These are phyloP conservation scores for Phlebiopsis gigantea DNA, from an alignment of 768 basidiomycete species.

Conservation along the genomic window DNA sequence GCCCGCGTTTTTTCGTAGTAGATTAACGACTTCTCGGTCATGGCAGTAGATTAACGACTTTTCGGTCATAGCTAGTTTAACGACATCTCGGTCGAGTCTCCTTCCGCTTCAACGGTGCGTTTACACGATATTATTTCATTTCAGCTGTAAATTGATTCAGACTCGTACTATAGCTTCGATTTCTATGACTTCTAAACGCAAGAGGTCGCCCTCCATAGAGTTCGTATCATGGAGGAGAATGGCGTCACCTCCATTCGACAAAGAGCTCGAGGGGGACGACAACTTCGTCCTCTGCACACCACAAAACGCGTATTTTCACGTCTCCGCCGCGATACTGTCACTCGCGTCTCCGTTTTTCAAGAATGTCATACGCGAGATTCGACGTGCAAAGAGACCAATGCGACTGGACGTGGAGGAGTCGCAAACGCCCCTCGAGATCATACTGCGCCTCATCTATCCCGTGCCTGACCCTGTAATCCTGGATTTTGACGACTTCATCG, in stretches of 20 bases:
- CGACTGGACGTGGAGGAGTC: conserved; percentile 54
- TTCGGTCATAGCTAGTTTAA: not conserved
- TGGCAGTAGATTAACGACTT: too few relatives aligned
- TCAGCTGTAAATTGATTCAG: too few relatives aligned
- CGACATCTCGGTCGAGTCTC: not conserved
- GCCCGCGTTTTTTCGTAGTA: not conserved
- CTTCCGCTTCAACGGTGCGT: not conserved
- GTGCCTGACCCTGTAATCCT: conserved; percentile 46
- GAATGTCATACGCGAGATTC: conserved; percentile 49
- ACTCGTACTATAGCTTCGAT: not conserved
- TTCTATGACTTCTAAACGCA: not conserved
- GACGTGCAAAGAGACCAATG: conserved; percentile 29
- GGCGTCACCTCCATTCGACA: not conserved
- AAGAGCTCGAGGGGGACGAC: not conserved
- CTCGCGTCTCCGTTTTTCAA: conserved; percentile 64
- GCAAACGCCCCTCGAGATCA: conserved; percentile 35
- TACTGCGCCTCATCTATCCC: conserved; percentile 63
- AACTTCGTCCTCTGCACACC: not conserved
- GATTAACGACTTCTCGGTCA: not conserved
- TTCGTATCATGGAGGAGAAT: not conserved
- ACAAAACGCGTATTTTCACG: conserved; percentile 2
- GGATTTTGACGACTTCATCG: conserved; percentile 48
- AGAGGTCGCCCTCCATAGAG: not conserved
- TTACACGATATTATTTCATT: not conserved
- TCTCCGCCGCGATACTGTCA: conserved; percentile 37